phyloP scores from a whole-genome alignment of 192 early-diverging fungal species.

The Rhizoclosmatium sp. region DNA sequence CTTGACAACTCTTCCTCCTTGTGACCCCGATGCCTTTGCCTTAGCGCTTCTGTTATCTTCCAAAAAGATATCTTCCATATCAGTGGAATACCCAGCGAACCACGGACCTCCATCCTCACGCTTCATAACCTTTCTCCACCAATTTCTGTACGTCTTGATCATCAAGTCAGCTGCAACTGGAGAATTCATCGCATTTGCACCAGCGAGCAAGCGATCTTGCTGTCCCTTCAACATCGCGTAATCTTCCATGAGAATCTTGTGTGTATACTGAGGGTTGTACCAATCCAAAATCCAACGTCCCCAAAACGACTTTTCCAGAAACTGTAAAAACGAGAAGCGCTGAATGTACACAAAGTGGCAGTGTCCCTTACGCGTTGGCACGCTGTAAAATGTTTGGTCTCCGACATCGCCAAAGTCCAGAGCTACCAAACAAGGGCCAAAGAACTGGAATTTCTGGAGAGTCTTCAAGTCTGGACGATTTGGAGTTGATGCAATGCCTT shows the following conservation, averaged over 20 bases:
- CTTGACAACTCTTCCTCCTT: too few species aligned
- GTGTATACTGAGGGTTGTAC: conserved; percentile 21
- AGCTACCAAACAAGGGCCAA: not conserved
- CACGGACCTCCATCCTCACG: conserved; percentile 25
- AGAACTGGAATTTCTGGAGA: conserved; percentile 2
- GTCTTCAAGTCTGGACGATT: conserved; percentile 17
- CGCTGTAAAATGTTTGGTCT: conserved; percentile 46
- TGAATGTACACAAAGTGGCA: conserved; percentile 52
- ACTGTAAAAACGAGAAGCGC: conserved; percentile 28
- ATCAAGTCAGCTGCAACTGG: conserved; percentile 42
- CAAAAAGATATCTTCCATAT: conserved; percentile 36
- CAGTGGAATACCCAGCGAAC: conserved; percentile 26
- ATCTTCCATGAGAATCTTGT: conserved; percentile 46
- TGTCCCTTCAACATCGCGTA: conserved; percentile 48
- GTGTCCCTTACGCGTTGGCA: conserved; percentile 47
- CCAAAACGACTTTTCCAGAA: conserved; percentile 28
- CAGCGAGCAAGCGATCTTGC: conserved; percentile 24
- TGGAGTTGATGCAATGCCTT: conserved; percentile 22
- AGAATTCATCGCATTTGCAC: conserved; percentile 47
- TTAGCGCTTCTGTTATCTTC: not conserved
- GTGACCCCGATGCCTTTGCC: too few species aligned
- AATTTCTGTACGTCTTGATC: conserved; percentile 47
- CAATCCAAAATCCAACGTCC: conserved; percentile 19
- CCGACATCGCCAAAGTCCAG: conserved; percentile 6
- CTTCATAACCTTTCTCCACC: conserved; percentile 43